Conservation (phyloP, 768 basidiomycete genomes). For the Suillus placidus region DNA sequence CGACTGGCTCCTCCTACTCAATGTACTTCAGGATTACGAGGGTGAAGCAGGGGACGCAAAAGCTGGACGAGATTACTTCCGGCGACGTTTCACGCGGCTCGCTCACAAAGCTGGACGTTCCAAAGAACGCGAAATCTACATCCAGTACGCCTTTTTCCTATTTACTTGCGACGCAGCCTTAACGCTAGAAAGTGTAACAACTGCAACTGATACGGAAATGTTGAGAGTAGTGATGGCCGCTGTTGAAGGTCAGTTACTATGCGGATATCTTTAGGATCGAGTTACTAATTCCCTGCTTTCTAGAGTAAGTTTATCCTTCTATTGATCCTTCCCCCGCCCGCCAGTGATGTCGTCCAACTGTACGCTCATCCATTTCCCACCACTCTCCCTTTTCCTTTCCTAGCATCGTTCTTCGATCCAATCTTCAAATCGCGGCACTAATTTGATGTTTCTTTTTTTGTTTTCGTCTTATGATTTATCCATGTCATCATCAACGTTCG, state of each 20-base stretch:
- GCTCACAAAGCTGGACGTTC: conserved; percentile 84
- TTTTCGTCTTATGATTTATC: conserved; percentile 15
- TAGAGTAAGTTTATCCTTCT: conserved; percentile 65
- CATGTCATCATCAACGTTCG: conserved; percentile 13
- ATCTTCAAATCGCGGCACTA: conserved; percentile 37
- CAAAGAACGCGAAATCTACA: conserved; percentile 89
- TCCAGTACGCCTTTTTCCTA: conserved; percentile 67
- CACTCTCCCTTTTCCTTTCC: conserved; percentile 20
- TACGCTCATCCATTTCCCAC: conserved; percentile 32
- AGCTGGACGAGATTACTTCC: conserved; percentile 89
- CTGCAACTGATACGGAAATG: conserved; percentile 88
- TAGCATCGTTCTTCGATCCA: conserved; percentile 42
- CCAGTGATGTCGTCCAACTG: conserved; percentile 23
- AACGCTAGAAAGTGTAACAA: conserved; percentile 65
- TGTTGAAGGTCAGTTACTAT: conserved; percentile 74
- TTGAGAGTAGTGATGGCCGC: conserved; percentile 93
- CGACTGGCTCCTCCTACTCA: conserved; percentile 10
- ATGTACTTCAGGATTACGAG: conserved; percentile 68
- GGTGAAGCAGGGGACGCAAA: conserved; percentile 73
- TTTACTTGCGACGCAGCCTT: conserved; percentile 13
- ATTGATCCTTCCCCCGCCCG: conserved; percentile 28
- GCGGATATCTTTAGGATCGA: conserved; percentile 14
- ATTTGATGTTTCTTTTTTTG: conserved; percentile 31
- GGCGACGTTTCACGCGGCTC: conserved; percentile 77
- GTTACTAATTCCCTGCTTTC: conserved; percentile 19